A percentile compares a stretch with the other conserved stretches of the same genome.
phyloP scores from a whole-genome alignment of 805 yeast genomes.

The Saccharomyces jurei region DNA sequence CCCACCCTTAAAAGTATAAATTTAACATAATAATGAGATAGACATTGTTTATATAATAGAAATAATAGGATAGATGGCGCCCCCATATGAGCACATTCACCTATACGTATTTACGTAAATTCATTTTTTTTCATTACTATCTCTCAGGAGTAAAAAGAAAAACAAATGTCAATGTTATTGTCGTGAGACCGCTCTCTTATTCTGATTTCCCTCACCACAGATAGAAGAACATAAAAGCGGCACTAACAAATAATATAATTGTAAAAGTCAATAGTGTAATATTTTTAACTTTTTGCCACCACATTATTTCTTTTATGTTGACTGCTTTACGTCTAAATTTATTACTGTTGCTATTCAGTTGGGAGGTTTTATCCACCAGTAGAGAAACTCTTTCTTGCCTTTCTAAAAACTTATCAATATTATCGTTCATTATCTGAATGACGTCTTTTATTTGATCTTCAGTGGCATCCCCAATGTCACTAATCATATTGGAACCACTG shows the following conservation, averaged over 20 bases:
- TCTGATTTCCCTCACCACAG: constrained; percentile 1
- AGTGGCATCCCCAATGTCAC: constrained; percentile 14
- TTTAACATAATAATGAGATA: neutral
- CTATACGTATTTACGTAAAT: neutral
- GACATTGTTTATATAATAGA: neutral
- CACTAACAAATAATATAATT: constrained; percentile 17
- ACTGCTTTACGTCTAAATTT: constrained; percentile 65
- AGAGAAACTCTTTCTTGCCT: constrained; percentile 71
- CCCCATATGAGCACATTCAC: neutral
- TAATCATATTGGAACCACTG: constrained; percentile 4
- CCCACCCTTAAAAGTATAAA: neutral
- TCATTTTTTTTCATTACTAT: neutral
- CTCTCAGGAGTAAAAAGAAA: neutral
- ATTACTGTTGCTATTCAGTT: constrained; percentile 56
- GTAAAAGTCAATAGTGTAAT: constrained; percentile 20
- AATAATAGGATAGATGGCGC: neutral
- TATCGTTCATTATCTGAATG: constrained; percentile 32
- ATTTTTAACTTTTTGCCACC: constrained; percentile 52
- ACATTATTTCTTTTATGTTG: constrained; percentile 53
- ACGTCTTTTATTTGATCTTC: constrained; percentile 27
- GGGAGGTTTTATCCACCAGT: constrained; percentile 72
- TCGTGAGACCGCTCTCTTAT: neutral
- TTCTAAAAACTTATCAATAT: constrained; percentile 43
- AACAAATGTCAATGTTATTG: neutral
- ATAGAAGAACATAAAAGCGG: constrained; percentile 16